phyloP scores from a whole-genome alignment of 176 grass and related monocot species.

The Lolium multiflorum region DNA sequence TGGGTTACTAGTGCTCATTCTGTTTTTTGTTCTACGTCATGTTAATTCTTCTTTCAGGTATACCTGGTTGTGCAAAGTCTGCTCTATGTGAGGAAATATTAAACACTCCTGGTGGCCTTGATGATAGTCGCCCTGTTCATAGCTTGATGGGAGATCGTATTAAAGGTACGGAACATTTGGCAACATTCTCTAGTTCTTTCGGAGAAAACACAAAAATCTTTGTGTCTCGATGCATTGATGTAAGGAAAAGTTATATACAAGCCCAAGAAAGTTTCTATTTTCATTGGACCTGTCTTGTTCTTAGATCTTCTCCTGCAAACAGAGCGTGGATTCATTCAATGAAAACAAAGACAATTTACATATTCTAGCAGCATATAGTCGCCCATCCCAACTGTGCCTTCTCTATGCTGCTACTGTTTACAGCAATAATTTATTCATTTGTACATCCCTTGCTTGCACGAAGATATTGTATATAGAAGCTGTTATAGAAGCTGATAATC shows the following conservation, averaged over 20 bases:
- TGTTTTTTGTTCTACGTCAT: conserved; percentile 7
- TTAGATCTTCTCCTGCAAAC: conserved; percentile 16
- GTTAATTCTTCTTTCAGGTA: conserved; percentile 64
- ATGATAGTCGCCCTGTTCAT: conserved; percentile 87
- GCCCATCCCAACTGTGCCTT: background rate
- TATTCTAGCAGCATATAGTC: background rate
- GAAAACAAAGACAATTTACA: background rate
- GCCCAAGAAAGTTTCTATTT: background rate
- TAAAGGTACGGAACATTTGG: conserved; percentile 72
- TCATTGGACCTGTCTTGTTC: conserved; percentile 9
- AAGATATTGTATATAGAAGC: background rate
- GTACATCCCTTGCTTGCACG: conserved; percentile 3
- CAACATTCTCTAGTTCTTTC: conserved; percentile 12
- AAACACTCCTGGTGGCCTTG: conserved; percentile 69
- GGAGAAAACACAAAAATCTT: background rate
- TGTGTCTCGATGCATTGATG: background rate
- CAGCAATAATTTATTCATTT: background rate
- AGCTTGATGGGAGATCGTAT: conserved; percentile 96
- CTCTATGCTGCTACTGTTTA: conserved; percentile 4
- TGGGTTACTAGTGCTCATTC: background rate
- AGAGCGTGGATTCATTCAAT: background rate
- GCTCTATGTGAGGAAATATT: conserved; percentile 95
- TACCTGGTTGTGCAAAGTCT: conserved; percentile 99
- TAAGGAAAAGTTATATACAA: background rate
- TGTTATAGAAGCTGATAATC: background rate